Conservation (phyloP, 208 protist genomes). For the Acanthamoeba lenticulata region DNA sequence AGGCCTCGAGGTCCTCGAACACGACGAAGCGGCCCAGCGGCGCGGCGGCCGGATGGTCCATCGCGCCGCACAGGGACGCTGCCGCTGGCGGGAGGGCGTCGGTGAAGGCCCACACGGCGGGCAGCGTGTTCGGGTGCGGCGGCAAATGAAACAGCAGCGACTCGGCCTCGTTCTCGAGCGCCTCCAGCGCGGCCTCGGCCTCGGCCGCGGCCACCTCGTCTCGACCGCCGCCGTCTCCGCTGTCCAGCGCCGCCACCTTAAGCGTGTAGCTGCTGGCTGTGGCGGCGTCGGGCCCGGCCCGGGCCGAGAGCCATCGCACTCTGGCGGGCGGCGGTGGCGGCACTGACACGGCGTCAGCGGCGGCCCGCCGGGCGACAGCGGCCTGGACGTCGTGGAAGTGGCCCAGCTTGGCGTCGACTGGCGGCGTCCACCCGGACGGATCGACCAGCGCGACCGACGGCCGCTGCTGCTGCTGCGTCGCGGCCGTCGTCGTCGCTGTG, state of each 20-base stretch:
- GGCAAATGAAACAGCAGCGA: not conserved
- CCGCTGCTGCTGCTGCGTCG: not conserved
- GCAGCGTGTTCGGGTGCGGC: constrained; percentile 1
- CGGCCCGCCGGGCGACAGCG: no score
- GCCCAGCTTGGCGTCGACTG: not conserved
- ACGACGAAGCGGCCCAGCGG: not conserved
- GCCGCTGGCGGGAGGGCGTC: not conserved
- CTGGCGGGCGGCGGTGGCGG: no score
- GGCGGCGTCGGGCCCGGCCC: no score
- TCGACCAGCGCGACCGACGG: not conserved
- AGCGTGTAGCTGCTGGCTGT: no score
- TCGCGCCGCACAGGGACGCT: not conserved
- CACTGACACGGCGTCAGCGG: no score
- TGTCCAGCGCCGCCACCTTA: not conserved
- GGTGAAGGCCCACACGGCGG: not conserved
- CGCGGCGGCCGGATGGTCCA: not conserved
- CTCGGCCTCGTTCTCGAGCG: constrained; percentile 14
- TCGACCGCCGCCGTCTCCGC: not conserved
- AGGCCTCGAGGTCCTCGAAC: not conserved
- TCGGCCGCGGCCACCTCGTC: not conserved
- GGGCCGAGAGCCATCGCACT: no score
- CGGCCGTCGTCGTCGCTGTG: no score
- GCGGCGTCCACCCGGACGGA: not conserved
- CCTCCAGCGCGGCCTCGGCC: not conserved
- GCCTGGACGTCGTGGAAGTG: not conserved